These are phyloP conservation scores for Davidsoniella neocaledoniae DNA, from an alignment of 2,329 filamentous ascomycete genomes.

Conservation along the genomic window DNA sequence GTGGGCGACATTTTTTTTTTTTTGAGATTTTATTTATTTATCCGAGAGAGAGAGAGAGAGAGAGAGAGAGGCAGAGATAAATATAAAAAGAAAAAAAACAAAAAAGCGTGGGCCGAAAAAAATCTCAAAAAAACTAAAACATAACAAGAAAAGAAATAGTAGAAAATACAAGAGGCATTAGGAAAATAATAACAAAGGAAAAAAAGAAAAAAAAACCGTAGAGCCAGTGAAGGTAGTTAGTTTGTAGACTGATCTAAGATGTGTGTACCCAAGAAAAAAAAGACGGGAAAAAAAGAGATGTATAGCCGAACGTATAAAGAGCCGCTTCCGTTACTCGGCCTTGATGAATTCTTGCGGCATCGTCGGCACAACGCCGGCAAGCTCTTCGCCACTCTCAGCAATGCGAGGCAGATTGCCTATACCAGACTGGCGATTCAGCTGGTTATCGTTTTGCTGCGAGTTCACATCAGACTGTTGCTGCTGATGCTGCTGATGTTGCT, in stretches of 20 bases:
- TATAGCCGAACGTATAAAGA: neutral
- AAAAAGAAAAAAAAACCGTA: neutral
- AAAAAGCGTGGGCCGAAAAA: no score
- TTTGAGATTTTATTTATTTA: no score
- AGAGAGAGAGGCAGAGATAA: no score
- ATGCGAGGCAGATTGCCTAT: neutral
- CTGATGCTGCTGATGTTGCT: neutral
- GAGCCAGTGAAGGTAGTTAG: neutral
- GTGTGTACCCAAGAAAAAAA: constrained; percentile 1
- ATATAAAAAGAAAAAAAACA: no score
- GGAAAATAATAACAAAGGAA: neutral
- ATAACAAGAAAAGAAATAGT: no score
- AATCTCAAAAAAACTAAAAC: no score
- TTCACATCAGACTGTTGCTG: no score
- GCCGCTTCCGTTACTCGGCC: no score
- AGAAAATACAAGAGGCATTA: neutral
- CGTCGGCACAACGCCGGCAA: neutral
- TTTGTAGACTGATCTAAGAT: constrained; percentile 1
- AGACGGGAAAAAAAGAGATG: constrained; percentile 10
- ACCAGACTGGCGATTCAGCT: neutral
- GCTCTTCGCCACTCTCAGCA: neutral
- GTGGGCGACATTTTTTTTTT: no score
- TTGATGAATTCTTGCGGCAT: no score
- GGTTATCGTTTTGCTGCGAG: neutral
- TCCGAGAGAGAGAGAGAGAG: no score